Percentiles rank a stretch among this genome's conserved stretches.
These are phyloP conservation scores for Cyberlindnera suaveolens DNA, from an alignment of 805 yeast genomes.

Conservation along the genomic window DNA sequence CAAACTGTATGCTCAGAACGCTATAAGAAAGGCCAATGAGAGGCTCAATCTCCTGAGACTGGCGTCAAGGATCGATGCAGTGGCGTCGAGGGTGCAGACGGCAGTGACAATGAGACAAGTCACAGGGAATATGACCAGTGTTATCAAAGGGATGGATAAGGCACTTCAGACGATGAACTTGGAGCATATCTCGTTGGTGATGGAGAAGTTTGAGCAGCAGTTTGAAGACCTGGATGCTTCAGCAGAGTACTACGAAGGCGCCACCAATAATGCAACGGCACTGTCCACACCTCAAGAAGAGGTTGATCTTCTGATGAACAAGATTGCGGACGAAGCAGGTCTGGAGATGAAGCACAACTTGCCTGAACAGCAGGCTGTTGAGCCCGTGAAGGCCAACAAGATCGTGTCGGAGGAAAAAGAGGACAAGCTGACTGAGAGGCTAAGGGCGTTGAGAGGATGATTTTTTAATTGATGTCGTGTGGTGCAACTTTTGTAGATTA, in stretches of 20 bases:
- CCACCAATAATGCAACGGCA: conserved; percentile 85
- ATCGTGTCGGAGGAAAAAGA: conserved; percentile 64
- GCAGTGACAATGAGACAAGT: conserved; percentile 97
- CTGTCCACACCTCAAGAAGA: conserved; percentile 90
- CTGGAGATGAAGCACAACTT: conserved; percentile 84
- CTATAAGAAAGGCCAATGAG: conserved; percentile 87
- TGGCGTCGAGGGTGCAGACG: conserved; percentile 91
- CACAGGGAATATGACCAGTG: conserved; percentile 88
- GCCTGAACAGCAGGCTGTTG: conserved; percentile 38
- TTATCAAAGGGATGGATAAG: conserved; percentile 91
- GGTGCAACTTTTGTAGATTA: no score
- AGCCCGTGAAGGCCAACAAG: conserved; percentile 44
- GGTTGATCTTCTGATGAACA: conserved; percentile 83
- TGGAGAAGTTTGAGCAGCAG: conserved; percentile 96
- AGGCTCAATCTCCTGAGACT: conserved; percentile 72
- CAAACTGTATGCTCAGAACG: conserved; percentile 89
- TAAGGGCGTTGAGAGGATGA: conserved; percentile 68
- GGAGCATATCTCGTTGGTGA: conserved; percentile 85
- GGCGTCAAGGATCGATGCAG: conserved; percentile 91
- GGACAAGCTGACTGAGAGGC: conserved; percentile 79
- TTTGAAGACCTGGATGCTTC: conserved; percentile 95
- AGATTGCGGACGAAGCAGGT: conserved; percentile 97
- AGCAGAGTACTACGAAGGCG: conserved; percentile 86
- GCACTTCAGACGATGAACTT: conserved; percentile 95
- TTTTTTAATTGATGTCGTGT: not conserved